Conservation (phyloP, 306 rosid genomes). For the Cucurbita ficifolia region DNA sequence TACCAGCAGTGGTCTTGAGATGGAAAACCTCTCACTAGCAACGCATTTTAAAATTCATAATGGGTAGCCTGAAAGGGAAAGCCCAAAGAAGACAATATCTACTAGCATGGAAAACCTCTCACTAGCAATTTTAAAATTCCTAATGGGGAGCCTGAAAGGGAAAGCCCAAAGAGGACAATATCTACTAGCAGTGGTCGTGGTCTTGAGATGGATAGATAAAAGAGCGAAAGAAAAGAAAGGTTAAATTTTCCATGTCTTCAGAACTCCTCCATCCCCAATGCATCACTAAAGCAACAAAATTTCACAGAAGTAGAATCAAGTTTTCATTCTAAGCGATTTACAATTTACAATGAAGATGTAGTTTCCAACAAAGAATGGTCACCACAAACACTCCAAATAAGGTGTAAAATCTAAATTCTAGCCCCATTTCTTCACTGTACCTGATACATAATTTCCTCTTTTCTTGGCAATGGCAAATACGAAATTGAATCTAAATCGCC, state of each 20-base stretch:
- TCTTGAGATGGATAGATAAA: too few species aligned
- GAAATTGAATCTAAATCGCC: not conserved
- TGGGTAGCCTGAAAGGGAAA: too few species aligned
- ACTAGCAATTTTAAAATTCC: too few species aligned
- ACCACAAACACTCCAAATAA: not conserved
- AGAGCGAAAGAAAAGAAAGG: not conserved
- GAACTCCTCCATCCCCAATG: not conserved
- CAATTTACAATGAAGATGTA: not conserved
- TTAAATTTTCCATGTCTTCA: not conserved
- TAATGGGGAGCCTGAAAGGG: too few species aligned
- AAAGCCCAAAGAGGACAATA: too few species aligned
- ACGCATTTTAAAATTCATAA: too few species aligned
- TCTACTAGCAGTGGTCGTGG: too few species aligned
- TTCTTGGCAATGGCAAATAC: not conserved
- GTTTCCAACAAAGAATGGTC: not conserved
- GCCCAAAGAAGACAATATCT: too few species aligned
- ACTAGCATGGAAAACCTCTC: too few species aligned
- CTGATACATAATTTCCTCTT: not conserved
- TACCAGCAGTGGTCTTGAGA: too few species aligned
- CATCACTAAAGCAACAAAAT: not conserved
- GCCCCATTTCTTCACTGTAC: not conserved
- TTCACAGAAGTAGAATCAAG: not conserved
- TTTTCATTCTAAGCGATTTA: not conserved
- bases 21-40: too few species aligned
- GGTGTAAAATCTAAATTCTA: not conserved